Evolutionary conservation across 2,329 filamentous ascomycete species (phyloP), one percentile per base, ranked within the genome.

Genomic region (Aspergillus thermomutatus): DNA sequence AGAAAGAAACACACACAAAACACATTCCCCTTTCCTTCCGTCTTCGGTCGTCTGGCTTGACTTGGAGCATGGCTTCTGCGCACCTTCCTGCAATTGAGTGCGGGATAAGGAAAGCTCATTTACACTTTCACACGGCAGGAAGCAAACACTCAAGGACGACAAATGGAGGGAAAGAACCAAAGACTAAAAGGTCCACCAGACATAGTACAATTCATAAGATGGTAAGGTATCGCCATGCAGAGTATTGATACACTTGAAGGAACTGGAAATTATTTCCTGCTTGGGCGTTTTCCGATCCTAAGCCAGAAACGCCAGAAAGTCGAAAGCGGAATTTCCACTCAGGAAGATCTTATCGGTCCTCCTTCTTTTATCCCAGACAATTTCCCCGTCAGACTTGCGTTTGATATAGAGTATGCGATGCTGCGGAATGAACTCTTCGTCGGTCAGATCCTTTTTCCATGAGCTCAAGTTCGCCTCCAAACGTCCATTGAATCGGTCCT

Each of bases 371-470:
- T 83, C 80, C 81, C 82, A 84, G 2, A 84, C 74, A 34, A 77
- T 62, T 25, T 75, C 73, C 19, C 69, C 74, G 49, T 72, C 63
- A 5, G 63, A 65, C 31, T 66, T 70, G 58, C 73, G 73, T 60
- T 76, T 79, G 60, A 83, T 79, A 58, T 81, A 80, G 54, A 80
- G 57, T 19, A 84, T 79, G 2, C 82, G 75, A 68, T 84, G 81
- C 60, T 80, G 76, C 3, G 82, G 82, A 55, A 84, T 82, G 55
- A 83, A 84, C 49, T 84, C 81, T 57, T 83, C 80, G 27, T 83
- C 69, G 9, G 81, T 83, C 31, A 77, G 75, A 49, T 82, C 80
- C 19, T 72, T 77, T 63, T 82, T 80, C 82, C 82, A 84, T n/a
- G 70, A 73, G 48, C 75, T 73, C 3, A 83, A 67, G 8, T 70